Conservation (phyloP, 148 eudicot species). For the Nyssa sinensis region DNA sequence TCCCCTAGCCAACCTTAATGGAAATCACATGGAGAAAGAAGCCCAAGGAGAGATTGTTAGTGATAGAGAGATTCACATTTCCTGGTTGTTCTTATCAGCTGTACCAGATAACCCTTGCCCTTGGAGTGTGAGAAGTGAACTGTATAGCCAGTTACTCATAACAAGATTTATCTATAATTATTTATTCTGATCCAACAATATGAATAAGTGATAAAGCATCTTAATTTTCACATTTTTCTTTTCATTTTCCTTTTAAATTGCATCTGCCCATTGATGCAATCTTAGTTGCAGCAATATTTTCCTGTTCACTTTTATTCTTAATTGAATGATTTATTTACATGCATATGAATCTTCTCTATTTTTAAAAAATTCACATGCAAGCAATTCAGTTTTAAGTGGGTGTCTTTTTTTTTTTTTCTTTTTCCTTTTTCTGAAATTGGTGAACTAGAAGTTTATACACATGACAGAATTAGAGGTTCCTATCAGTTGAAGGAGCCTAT, state of each 20-base stretch:
- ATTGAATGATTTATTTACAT: background rate
- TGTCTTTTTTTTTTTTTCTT: too few species aligned
- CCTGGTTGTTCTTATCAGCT: too few species aligned
- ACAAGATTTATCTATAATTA: background rate
- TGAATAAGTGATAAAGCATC: background rate
- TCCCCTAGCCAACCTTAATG: background rate
- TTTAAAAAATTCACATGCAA: background rate
- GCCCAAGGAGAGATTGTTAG: background rate
- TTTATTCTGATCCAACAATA: background rate
- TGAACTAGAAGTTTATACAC: background rate
- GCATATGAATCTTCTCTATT: background rate
- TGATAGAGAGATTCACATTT: too few species aligned
- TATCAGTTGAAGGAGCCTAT: too few species aligned
- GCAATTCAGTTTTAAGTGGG: background rate
- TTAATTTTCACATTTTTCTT: background rate
- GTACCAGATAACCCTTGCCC: too few species aligned
- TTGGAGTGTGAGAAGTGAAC: too few species aligned
- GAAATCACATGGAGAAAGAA: background rate
- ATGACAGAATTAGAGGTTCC: background rate
- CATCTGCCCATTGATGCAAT: background rate
- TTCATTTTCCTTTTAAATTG: background rate
- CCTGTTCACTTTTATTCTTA: background rate
- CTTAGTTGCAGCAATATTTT: background rate
- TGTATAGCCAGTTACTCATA: too few species aligned
- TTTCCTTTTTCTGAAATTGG: background rate